These are phyloP conservation scores for Rutstroemia sydowiana DNA, from an alignment of 2,329 filamentous ascomycete genomes.

Conservation along the genomic window DNA sequence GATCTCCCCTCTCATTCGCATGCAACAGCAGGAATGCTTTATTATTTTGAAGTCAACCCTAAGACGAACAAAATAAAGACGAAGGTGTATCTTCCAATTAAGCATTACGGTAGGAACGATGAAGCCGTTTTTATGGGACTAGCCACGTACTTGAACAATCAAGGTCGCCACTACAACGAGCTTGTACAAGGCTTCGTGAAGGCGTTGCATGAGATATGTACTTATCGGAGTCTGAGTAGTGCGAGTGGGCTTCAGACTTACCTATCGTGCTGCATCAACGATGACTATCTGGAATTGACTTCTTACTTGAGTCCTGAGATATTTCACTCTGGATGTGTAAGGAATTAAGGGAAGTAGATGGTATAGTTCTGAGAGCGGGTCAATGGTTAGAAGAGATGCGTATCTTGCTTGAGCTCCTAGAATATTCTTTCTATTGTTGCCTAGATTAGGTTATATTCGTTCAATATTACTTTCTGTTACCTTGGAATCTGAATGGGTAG, in stretches of 20 bases:
- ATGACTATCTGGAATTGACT: neutral
- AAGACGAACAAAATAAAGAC: neutral
- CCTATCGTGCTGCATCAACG: neutral
- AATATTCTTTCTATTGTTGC: no score
- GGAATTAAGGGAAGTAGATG: no score
- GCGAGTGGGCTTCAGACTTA: neutral
- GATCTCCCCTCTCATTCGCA: neutral
- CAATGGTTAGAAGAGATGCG: no score
- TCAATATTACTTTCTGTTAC: no score
- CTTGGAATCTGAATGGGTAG: no score
- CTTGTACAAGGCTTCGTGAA: neutral
- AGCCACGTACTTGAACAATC: no score
- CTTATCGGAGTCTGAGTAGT: neutral
- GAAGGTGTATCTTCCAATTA: neutral
- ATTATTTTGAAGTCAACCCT: neutral
- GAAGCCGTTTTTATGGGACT: no score
- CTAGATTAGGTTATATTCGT: no score
- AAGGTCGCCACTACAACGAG: neutral
- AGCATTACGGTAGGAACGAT: neutral
- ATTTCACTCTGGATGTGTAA: no score
- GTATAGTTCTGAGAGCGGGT: no score
- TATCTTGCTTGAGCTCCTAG: no score
- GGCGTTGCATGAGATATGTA: neutral
- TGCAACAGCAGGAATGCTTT: neutral
- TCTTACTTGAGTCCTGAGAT: neutral